Evolutionary conservation across 1,284 basidiomycete species (phyloP).

Genomic region (Acaromyces ingoldii): DNA sequence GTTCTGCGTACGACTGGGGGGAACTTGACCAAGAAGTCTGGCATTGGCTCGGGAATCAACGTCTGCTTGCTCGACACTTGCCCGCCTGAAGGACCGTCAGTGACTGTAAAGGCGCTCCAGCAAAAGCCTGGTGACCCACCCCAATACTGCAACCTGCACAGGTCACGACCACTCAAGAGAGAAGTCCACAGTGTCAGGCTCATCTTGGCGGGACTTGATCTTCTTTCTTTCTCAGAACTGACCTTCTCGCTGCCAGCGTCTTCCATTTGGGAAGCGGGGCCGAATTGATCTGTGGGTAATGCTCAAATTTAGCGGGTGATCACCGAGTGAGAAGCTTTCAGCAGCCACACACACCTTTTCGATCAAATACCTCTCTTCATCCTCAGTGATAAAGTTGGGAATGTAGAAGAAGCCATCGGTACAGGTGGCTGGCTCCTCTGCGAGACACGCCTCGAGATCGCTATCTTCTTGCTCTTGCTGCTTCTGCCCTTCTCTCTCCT

Average conservation of each 20-base stretch:
- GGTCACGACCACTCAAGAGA: slow-evolving; percentile 2
- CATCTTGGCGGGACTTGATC: background rate
- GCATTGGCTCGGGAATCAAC: slow-evolving; percentile 64
- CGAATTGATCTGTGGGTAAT: slow-evolving; percentile 60
- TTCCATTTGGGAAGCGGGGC: slow-evolving; percentile 80
- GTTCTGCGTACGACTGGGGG: slow-evolving; percentile 72
- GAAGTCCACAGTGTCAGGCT: background rate
- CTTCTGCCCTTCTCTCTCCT: no score
- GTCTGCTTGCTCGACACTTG: slow-evolving; percentile 60
- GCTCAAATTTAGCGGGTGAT: background rate
- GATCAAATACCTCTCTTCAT: slow-evolving; percentile 73
- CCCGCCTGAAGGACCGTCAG: slow-evolving; percentile 59
- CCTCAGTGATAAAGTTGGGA: slow-evolving; percentile 70
- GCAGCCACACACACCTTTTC: slow-evolving; percentile 59
- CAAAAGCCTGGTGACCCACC: slow-evolving; percentile 11
- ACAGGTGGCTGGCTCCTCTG: no score
- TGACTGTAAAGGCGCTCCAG: background rate
- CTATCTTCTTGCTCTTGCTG: no score
- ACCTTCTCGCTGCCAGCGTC: slow-evolving; percentile 70
- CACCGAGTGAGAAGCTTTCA: slow-evolving; percentile 3
- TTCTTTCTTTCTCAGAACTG: background rate
- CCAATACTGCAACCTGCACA: slow-evolving; percentile 39
- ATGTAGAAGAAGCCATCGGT: slow-evolving; percentile 54
- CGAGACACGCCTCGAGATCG: no score
- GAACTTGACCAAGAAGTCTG: slow-evolving; percentile 59